Evolutionary conservation across 1,284 basidiomycete species (phyloP).

Genomic region (Ganoderma multipileum): DNA sequence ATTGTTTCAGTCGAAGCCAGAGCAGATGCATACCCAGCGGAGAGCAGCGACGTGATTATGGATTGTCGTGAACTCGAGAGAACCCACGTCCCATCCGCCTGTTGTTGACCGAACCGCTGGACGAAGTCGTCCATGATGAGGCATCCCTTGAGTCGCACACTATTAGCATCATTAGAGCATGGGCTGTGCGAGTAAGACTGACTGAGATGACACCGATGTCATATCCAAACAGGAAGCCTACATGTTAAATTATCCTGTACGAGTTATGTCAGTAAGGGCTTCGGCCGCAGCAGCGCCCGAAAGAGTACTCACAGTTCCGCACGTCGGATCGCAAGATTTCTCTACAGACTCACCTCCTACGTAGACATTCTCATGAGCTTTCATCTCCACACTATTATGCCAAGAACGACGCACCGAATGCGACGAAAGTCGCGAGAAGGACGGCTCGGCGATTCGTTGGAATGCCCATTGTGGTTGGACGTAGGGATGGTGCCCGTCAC

Average conservation of each 20-base stretch:
- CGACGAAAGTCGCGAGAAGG: slow-evolving; percentile 66
- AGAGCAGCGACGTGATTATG: slow-evolving; percentile 81
- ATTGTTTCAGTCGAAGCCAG: not conserved
- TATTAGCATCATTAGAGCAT: not conserved
- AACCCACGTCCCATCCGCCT: slow-evolving; percentile 54
- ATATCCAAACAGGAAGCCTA: slow-evolving; percentile 70
- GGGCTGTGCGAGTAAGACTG: not conserved
- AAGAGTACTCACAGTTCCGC: slow-evolving; percentile 9
- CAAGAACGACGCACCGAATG: slow-evolving; percentile 45
- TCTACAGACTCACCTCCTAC: slow-evolving; percentile 36
- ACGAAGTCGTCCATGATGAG: slow-evolving; percentile 84
- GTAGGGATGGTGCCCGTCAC: slow-evolving; percentile 1
- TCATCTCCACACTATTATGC: not conserved
- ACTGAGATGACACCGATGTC: slow-evolving; percentile 76
- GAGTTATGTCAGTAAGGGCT: not conserved
- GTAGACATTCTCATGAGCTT: slow-evolving; percentile 1
- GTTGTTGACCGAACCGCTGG: slow-evolving; percentile 65
- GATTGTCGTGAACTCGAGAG: slow-evolving; percentile 71
- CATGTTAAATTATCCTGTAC: slow-evolving; percentile 8
- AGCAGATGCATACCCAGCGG: slow-evolving; percentile 62
- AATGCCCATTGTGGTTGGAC: slow-evolving; percentile 41
- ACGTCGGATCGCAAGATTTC: not conserved
- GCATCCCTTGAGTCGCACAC: slow-evolving; percentile 61
- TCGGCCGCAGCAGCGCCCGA: too few relatives aligned
- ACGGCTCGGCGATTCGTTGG: slow-evolving; percentile 67